These are phyloP conservation scores for Yamadazyma phyllophila DNA, from an alignment of 805 yeast species.

Conservation along the genomic window DNA sequence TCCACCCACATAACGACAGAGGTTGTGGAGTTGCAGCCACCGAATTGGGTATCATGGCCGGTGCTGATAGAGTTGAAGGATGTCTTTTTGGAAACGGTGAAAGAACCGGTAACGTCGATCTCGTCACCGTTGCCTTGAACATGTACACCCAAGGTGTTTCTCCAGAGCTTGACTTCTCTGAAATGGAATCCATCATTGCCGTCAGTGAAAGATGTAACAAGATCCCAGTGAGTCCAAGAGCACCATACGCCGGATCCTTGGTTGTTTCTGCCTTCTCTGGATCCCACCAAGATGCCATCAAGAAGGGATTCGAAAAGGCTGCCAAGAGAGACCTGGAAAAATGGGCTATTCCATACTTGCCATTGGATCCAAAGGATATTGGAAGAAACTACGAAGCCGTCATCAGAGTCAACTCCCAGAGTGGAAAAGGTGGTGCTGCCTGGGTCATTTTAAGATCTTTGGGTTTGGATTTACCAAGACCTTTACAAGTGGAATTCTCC, in stretches of 20 bases:
- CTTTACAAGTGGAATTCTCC: slow-evolving; percentile 67
- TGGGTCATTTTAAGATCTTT: slow-evolving; percentile 72
- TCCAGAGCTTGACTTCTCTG: slow-evolving; percentile 71
- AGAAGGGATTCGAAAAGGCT: slow-evolving; percentile 58
- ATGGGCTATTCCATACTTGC: slow-evolving; percentile 76
- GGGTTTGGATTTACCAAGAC: slow-evolving; percentile 73
- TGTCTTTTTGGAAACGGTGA: slow-evolving; percentile 83
- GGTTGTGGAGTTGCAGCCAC: slow-evolving; percentile 85
- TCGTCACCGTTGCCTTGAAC: slow-evolving; percentile 72
- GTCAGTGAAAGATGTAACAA: slow-evolving; percentile 75
- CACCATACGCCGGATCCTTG: slow-evolving; percentile 77
- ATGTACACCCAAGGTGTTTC: slow-evolving; percentile 76
- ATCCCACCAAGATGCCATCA: slow-evolving; percentile 69
- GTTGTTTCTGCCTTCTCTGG: slow-evolving; percentile 81
- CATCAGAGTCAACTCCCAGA: slow-evolving; percentile 79
- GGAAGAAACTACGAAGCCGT: slow-evolving; percentile 82
- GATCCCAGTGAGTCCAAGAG: slow-evolving; percentile 70
- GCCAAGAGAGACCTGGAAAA: slow-evolving; percentile 37
- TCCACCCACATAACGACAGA: slow-evolving; percentile 77
- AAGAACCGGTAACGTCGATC: slow-evolving; percentile 81
- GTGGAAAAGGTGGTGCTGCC: slow-evolving; percentile 89
- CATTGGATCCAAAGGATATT: slow-evolving; percentile 77
- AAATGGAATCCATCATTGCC: slow-evolving; percentile 62
- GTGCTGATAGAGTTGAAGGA: slow-evolving; percentile 84
- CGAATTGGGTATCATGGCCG: slow-evolving; percentile 75